A percentile compares a stretch with the other conserved stretches of the same genome.
These are phyloP conservation scores for Aureobasidium subglaciale DNA, from an alignment of 2,329 filamentous ascomycete species.

Conservation along the genomic window DNA sequence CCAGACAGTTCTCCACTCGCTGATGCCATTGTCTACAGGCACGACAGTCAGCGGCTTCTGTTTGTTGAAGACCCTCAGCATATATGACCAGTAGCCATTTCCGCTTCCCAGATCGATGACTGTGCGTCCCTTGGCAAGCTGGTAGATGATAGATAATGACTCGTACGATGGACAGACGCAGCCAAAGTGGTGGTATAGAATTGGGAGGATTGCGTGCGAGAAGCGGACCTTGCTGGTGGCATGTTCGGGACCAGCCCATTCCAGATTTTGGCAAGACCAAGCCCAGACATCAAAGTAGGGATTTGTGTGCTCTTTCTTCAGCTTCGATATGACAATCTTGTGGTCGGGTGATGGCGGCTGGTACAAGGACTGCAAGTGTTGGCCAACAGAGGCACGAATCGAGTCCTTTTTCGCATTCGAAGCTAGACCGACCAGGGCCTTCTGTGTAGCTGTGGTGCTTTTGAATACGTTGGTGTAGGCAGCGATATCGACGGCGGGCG, in stretches of 20 bases:
- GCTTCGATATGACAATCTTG: slow-evolving; percentile 31
- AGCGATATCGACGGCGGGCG: slow-evolving; percentile 51
- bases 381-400: slow-evolving; percentile 49
- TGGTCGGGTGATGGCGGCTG: slow-evolving; percentile 38
- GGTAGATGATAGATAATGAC: slow-evolving; percentile 52
- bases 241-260: slow-evolving; percentile 57
- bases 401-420: slow-evolving; percentile 61
- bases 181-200: slow-evolving; percentile 74
- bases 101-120: slow-evolving; percentile 64
- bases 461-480: slow-evolving; percentile 63
- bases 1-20: slow-evolving; percentile 63
- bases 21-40: slow-evolving; percentile 61
- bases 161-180: slow-evolving; percentile 65
- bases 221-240: slow-evolving; percentile 46
- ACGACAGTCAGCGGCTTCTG: slow-evolving; percentile 37
- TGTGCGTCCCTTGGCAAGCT: slow-evolving; percentile 44
- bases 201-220: slow-evolving; percentile 62
- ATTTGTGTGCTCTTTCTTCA: slow-evolving; percentile 48
- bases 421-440: slow-evolving; percentile 55
- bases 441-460: slow-evolving; percentile 51
- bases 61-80: slow-evolving; percentile 54
- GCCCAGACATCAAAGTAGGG: slow-evolving; percentile 62
- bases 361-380: slow-evolving; percentile 49
- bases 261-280: slow-evolving; percentile 56
- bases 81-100: slow-evolving; percentile 69